Evolutionary conservation across 202 grass and related monocot species (phyloP), one percentile per base, ranked within the genome.

Genomic region (Hordeum pubiflorum): DNA sequence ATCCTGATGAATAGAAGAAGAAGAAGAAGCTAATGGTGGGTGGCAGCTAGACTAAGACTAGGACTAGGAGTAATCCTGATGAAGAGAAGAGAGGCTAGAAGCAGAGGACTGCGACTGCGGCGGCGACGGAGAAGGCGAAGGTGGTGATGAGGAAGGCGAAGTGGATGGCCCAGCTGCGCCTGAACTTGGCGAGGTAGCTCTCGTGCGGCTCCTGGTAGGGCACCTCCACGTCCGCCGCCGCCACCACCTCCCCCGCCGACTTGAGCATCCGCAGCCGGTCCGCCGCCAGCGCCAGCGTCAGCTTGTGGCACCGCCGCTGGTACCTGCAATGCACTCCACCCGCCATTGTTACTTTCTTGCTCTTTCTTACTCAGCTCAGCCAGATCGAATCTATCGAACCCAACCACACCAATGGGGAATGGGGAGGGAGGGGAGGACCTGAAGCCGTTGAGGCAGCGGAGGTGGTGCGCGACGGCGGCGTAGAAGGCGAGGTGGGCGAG

Each of bases 391-490:
- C 36, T 37, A 37, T 4, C 4, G 2, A 31, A 31, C 6, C 34
- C 5, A 33, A 33, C 4, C 4, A 32, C 31, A 32, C 10, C 48
- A 54, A 54, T n/a, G 44, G 44, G 44, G 17, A 54, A 54, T n/a
- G 44, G 44, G 6, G 5, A 6, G 34, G 34, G 34, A 37, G 6
- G 44, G 44, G 44, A 44, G 1, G 7, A 37, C 38, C 80, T 58
- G 88, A 88, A 97, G 1, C 94, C 94, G 91, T 97, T 97, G 89
- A 94, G 91, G 94, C 94, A 97, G 41, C 94, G 94, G 87, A 97
- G 94, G 81, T 92, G 88, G 86, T 97, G 94, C 9, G 91, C 94
- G 44, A 97, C 94, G 61, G 94, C 94, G 79, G 89, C 92, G 91
- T 97, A 97, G 82, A 97, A 94, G 18, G 88, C 92, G 78, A 94